Base-by-base conservation (phyloP, 345 rosid species). In the Balakata baccata region DNA sequence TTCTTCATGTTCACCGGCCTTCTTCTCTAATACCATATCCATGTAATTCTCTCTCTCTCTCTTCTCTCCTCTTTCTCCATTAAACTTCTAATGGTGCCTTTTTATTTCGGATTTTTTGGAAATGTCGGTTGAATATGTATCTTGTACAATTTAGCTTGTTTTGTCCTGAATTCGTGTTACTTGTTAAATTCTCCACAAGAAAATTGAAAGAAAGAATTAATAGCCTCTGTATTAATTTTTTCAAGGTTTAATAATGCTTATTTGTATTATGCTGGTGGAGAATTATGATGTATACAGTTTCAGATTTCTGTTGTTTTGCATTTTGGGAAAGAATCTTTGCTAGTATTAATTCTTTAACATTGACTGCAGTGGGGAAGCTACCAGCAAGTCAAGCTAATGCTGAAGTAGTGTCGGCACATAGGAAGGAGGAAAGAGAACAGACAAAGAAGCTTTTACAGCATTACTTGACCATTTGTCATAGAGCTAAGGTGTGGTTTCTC, bases 11-110 rank as follows among this genome's bases (percentile, higher is more conserved):
- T 79, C 87, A 90, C 70, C 84, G 72, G 49, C 91, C 90, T 16
- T 88, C 92, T 66, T 81, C 86, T n/a, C 3, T 82, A 23, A 89
- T 89, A 64, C 93, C 93, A n/a, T 85, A 89, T 73, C 86, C 85
- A 41, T 66, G 89, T 90, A 85, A 76, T 66, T 56, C 54, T 57
- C 57, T 39, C 46, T 43, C 72, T 76, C n/a, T n/a, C 22, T 81
- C 50, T 57, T 17, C 23, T 11, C 52, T 39, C 12, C 37, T 6
- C 23, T 62, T 29, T 29, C 34, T 29, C 34, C 2, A 2, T 29
- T 29, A 2, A 2, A 29, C 34, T 29, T 29, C 34, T 29, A 29
- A 29, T 29, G 34, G 34, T 29, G 34, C 2, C 34, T 29, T 29
- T 29, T 29, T 29, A 29, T 29, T 29, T 29, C 34, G 34, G 34